Evolutionary conservation across 345 rosid species (phyloP).

Genomic region (Iberis pinnata): DNA sequence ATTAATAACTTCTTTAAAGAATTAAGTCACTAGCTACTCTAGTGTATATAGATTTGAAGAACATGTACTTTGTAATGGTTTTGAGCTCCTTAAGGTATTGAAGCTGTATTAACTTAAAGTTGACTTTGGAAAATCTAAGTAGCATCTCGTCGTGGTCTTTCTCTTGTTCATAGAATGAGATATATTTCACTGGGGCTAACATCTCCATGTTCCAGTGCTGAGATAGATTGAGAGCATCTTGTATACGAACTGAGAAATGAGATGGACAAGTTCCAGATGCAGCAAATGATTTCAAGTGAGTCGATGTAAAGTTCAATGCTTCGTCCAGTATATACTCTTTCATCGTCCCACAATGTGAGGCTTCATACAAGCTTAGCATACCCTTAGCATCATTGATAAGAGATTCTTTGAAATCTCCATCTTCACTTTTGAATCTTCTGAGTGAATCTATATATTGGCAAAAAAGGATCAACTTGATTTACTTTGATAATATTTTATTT

Average conservation of each 20-base stretch:
- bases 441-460: constrained; percentile 24
- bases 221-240: neutral
- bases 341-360: constrained; percentile 12
- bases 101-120: constrained; percentile 10
- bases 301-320: constrained; percentile 12
- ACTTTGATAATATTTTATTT: neutral
- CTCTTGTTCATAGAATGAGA: constrained; percentile 12
- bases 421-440: constrained; percentile 15
- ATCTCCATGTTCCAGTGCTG: constrained; percentile 17
- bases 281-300: neutral
- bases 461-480: neutral
- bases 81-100: constrained; percentile 21
- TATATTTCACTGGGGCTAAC: constrained; percentile 3
- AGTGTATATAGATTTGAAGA: no score
- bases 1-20: neutral
- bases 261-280: neutral
- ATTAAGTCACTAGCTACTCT: no score
- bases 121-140: constrained; percentile 19
- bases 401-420: constrained; percentile 17
- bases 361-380: constrained; percentile 31
- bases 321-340: constrained; percentile 31
- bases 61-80: constrained; percentile 8
- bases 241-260: neutral
- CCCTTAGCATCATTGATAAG: constrained; percentile 20
- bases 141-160: constrained; percentile 2